Base-by-base conservation (phyloP, 2,329 filamentous ascomycete species). In the Fusarium hostae region DNA sequence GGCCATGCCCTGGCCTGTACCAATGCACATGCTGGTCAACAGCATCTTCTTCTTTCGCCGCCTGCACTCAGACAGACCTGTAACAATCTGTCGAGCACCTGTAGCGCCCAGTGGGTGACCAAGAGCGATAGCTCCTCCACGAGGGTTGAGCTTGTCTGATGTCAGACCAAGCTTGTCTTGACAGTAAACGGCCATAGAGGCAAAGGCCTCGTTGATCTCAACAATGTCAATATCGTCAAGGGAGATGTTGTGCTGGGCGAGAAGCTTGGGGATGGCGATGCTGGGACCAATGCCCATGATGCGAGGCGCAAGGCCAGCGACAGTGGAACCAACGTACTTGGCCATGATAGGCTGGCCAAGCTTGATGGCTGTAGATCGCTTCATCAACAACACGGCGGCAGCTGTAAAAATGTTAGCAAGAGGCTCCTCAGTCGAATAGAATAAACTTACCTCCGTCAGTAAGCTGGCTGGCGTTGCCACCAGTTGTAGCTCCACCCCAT, bases 151-250 rank as follows among this genome's bases (percentile, higher is more conserved):
- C 89, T 94, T 95, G 77, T 87, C 82, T 82, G 87, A 88, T 79
- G 93, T 90, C 55, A 95, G 84, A 72, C 89, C 89, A 55, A 96
- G 86, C 73, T 85, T 89, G 77, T 94, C 87, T 60, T 92, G 84
- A 84, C 94, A 97, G 88, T 98, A 98, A 34, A 98, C 95, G 2
- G 94, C 95, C 96, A 98, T 98, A 57, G 93, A 96, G 26, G 95
- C 95, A 78, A 99, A 99, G 3, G 96, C 96, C 87, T 99, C 96
- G 85, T 99, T 99, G 79, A 99, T 84, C 87, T 98, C 96, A 75
- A 95, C 87, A 39, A 98, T 88, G 79, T 99, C 96, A 69, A 96
- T 89, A 76, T 98, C 96, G 65, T 91, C 88, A 59, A 97, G 85
- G 28, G 87, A 89, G 68, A 99, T 83, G 82, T 92, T 90, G 87